Base-by-base conservation (phyloP, 495 filamentous ascomycete genomes). In the Aspergillus affinis region DNA sequence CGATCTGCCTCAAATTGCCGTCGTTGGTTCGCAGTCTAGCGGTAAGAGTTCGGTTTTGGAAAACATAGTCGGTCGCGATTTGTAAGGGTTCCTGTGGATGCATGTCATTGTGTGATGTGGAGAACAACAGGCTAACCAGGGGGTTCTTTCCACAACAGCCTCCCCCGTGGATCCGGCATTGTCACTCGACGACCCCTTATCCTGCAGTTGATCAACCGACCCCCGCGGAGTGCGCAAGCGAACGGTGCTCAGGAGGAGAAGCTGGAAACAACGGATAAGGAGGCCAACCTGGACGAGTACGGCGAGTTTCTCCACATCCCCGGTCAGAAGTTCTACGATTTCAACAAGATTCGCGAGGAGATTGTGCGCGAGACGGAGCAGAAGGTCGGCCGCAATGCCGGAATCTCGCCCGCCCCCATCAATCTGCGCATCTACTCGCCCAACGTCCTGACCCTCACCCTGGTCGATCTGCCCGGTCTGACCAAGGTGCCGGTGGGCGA, bases 11-110 rank as follows among this genome's bases (percentile, higher is more conserved):
- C 95, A 99, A 81, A 99, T 99, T 76, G 94, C 89, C 60, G 95
- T 99, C 58, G 95, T 99, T 51, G 95, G 95, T 65, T 97, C 93
- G 72, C 95, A 99, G 81, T 98, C 95, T 13, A 97, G 92, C 74
- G 95, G 95, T 72, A 99, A 99, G 87, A 97, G 93, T 81, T 98
- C 94, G n/a, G 95, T 99, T 66, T 76, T 99, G 68, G 95, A 99
- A 78, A 99, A 99, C 70, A 99, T 99, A 66, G 95, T 99, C 46
- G 95, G 95, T 44, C 84, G 95, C 78, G 94, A 99, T 78, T 98
- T 99, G 95, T 98, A 83, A 26, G 75, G 90, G 73, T 32, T 13
- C 18, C 47, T 26, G 57, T 26, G 17, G 54, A 60, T 48, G 64
- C 63, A 60, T 55, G 60, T 55, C 58, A 49, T 46, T 58, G 48